Base-by-base conservation (phyloP, 495 filamentous ascomycete species). In the Tuber calosporum region DNA sequence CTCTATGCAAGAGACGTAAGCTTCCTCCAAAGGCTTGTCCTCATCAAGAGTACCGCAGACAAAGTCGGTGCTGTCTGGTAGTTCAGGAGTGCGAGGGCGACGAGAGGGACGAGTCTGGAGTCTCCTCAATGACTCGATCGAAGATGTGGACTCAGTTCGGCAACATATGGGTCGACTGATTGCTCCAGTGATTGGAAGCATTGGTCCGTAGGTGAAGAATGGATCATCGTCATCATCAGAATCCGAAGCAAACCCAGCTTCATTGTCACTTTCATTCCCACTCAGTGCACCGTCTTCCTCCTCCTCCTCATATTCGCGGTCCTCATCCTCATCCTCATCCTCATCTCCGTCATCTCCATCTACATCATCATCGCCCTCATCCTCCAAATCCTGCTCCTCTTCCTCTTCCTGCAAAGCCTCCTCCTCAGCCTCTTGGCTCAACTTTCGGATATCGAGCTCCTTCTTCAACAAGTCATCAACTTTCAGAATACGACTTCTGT, bases 11-110 rank as follows among this genome's bases (percentile, higher is more conserved):
- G 92, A 92, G 68, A 96, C 88, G 82, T 97, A 99, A 3, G 92
- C 94, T 74, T 92, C 91, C 81, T 99, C 95, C 53, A 98, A 83
- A n/a, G 92, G 91, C 69, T 92, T 90, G 81, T 99, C 95, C 81
- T 99, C 95, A 79, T 98, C 95, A 26, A 99, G 85, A 20, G 95
- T 99, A 69, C 95, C 95, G 80, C 95, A 97, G 37, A 99, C 95
- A 80, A 99, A 99, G 82, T 98, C 96, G 53, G 93, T 97, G 83
- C 93, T 96, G 83, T 99, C 95, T 15, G 95, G 95, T 11, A 98
- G 84, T 73, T 96, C 92, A 17, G 93, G 92, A 1, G 92, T 93
- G 20, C 86, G 86, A 67, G 91, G 86, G 42, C 90, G 91, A 37
- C 70, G 74, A 36, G 73, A 74, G 53, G 72, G 72, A 9, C 72